Evolutionary conservation across 1,284 basidiomycete species (phyloP), one percentile per base, ranked within the genome.

Genomic region (Stygiomarasmius scandens): DNA sequence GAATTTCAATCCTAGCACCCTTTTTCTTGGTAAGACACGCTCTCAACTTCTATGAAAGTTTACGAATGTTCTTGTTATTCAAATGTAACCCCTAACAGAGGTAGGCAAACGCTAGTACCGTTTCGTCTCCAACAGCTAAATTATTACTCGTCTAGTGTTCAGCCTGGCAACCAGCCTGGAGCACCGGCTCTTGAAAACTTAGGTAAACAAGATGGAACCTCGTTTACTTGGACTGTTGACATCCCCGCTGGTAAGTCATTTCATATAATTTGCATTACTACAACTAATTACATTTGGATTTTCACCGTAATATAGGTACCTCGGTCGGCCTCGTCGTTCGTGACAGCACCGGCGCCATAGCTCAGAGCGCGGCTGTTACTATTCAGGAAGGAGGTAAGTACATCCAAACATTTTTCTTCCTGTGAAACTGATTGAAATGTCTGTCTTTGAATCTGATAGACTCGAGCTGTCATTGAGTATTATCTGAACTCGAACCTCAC

Each of bases 281-380:
- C 38, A n/a, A 5, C 6, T 41, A 51, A 24, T 24, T 43, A 19
- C 41, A 29, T 10, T 12, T 14, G 16, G n/a, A 16, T 9, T 27
- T 56, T 3, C 11, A 5, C 51, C 43, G 22, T 45, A 20, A 56
- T 47, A 49, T 16, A 84, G 85, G 73, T 19, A 80, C 77, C 6
- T 67, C 60, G 22, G 64, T 89, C 48, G 82, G 79, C 48, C 68
- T 90, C 24, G 75, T 69, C 6, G 54, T 90, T 56, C 77, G 77
- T 67, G 88, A 90, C 61, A 67, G 49, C 57, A 79, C 69, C 34
- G 87, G 88, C 65, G 1, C 27, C 0, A 48, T 67, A 47, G 77
- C 69, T 2, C 81, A 85, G 63, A 73, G 77, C 3, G 85, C 79
- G 12, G 43, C 81, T 1, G 77, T 89, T 74, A 74, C 67, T 16